A percentile compares a stretch with the other conserved stretches of the same genome.
These are phyloP conservation scores for Colletotrichum karsti DNA, from an alignment of 2,329 filamentous ascomycete genomes.

Conservation along the genomic window DNA sequence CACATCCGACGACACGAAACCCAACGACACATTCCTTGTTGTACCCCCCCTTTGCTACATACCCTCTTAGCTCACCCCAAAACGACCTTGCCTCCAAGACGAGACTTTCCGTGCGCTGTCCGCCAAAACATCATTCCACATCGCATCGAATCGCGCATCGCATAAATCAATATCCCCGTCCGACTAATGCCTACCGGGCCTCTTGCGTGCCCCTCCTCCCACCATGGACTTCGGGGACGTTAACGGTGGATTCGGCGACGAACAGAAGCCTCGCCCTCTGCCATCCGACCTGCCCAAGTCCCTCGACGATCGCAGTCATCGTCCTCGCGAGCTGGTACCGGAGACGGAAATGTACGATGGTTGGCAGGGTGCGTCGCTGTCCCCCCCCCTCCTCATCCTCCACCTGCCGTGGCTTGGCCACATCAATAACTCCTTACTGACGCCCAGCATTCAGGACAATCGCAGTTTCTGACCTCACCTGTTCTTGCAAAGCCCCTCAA, in stretches of 20 bases:
- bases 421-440: neutral
- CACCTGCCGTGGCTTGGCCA: neutral
- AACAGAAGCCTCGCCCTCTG: constrained; percentile 61
- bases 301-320: constrained; percentile 83
- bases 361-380: constrained; percentile 80
- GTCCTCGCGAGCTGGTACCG: constrained; percentile 70
- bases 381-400: neutral
- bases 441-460: constrained; percentile 73
- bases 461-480: constrained; percentile 90
- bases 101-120: constrained; percentile 15
- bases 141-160: constrained; percentile 13
- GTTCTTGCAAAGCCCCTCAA: constrained; percentile 83
- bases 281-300: constrained; percentile 90
- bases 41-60: neutral
- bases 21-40: neutral
- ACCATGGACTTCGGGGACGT: constrained; percentile 68
- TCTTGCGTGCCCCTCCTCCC: constrained; percentile 46
- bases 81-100: neutral
- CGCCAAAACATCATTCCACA: neutral
- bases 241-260: constrained; percentile 49
- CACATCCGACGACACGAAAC: neutral
- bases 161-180: constrained; percentile 18
- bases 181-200: constrained; percentile 26
- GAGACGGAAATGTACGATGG: constrained; percentile 99
- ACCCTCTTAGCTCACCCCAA: neutral